Percentiles rank a stretch among this genome's conserved stretches.
These are phyloP conservation scores for Camptophora hylomeconis DNA, from an alignment of 2,329 filamentous ascomycete species.

Conservation along the genomic window DNA sequence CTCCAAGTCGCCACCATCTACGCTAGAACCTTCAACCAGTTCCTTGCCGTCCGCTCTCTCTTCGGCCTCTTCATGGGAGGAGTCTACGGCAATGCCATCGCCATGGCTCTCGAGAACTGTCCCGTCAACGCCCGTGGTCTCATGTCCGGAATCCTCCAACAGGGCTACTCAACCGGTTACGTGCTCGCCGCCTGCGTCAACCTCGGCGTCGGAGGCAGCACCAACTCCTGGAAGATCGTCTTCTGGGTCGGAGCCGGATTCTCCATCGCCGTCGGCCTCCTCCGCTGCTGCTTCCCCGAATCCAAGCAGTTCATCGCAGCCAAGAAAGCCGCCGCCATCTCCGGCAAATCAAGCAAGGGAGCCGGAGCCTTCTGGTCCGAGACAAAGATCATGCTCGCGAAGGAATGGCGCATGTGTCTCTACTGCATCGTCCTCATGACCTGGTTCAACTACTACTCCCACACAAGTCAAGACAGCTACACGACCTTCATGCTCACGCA, in stretches of 20 bases:
- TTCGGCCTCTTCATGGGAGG: conserved; percentile 74
- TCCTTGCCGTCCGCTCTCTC: conserved; percentile 58
- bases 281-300: conserved; percentile 58
- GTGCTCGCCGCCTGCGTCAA: conserved; percentile 65
- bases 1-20: conserved; percentile 72
- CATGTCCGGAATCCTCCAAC: conserved; percentile 71
- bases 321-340: conserved; percentile 42
- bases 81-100: conserved; percentile 65
- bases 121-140: conserved; percentile 59
- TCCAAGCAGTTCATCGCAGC: conserved; percentile 63
- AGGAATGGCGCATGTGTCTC: conserved; percentile 64
- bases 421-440: conserved; percentile 72
- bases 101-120: conserved; percentile 65
- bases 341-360: conserved; percentile 24
- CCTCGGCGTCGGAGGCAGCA: conserved; percentile 51
- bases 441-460: conserved; percentile 61
- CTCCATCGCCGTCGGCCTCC: conserved; percentile 44
- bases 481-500: conserved; percentile 66
- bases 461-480: conserved; percentile 70
- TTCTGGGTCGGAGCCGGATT: conserved; percentile 52
- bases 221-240: conserved; percentile 54
- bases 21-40: conserved; percentile 55
- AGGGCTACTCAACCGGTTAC: conserved; percentile 71
- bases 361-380: conserved; percentile 52
- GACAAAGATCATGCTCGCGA: conserved; percentile 51